phyloP scores from a whole-genome alignment of 257 asterid species.

The Plectranthus barbatus region DNA sequence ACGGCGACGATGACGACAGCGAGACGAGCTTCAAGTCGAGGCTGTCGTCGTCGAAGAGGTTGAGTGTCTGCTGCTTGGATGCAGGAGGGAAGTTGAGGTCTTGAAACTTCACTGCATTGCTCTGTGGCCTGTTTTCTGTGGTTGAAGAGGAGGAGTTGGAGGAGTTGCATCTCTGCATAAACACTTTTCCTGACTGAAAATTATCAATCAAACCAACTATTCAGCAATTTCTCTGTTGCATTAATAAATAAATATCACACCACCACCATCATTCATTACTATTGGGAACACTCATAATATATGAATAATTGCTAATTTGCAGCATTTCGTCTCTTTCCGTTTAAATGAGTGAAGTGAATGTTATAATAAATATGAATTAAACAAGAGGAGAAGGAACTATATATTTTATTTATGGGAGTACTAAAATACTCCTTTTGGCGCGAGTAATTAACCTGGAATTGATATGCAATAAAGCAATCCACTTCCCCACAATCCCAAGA shows the following conservation, averaged over 20 bases:
- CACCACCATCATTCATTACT: too few species aligned
- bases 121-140: constrained; percentile 29
- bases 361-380: too few species aligned
- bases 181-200: constrained; percentile 78
- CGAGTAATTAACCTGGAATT: not conserved
- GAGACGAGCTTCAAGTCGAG: constrained; percentile 55
- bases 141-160: constrained; percentile 40
- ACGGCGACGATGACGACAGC: constrained; percentile 24
- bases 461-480: constrained; percentile 2
- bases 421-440: not conserved
- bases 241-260: too few species aligned
- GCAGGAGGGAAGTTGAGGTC: constrained; percentile 79
- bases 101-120: constrained; percentile 31
- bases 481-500: constrained; percentile 18
- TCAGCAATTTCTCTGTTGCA: too few species aligned
- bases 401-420: too few species aligned
- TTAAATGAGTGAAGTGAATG: too few species aligned
- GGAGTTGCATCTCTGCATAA: constrained; percentile 57
- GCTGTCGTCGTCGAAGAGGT: constrained; percentile 38
- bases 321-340: too few species aligned
- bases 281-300: too few species aligned
- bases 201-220: not conserved
- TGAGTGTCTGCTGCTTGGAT: constrained; percentile 29
- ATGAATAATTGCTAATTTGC: too few species aligned
- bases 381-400: not conserved